Base-by-base conservation (phyloP, 805 yeast genomes). In the Suhomyces sp. region DNA sequence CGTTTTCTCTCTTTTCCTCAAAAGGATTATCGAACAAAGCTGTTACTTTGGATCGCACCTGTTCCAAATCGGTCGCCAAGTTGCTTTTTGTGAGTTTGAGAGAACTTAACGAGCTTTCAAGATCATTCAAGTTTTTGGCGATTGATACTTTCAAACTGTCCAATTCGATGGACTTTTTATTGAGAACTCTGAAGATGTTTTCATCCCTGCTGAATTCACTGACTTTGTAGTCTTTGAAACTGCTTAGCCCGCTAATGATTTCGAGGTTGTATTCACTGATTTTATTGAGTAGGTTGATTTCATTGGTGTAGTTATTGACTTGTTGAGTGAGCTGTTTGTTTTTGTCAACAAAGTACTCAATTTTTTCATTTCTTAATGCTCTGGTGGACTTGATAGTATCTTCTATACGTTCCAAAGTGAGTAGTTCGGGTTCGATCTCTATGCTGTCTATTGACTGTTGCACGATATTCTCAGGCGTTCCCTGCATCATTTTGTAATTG, bases 61-160 rank as follows among this genome's bases (percentile, higher is more conserved):
- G 69, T 15, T 76, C 69, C 46, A 74, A 64, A 20, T 71, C 68
- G 13, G 73, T 57, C 44, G 62, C 68, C 53, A 74, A 65, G 47
- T 72, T 76, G 62, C 71, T 72, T 46, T 66, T 64, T 31, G 58
- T 58, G 60, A 69, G 58, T 40, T 62, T 66, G 49, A 69, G 53
- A 10, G 68, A 62, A 52, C 67, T 71, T 29, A 79, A 76, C 37
- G 73, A 66, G 29, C 72, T 65, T 35, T 74, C 81, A 44, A 83
- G 63, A 47, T 78, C 82, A 33, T 80, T 80, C 52, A 84, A 67
- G 22, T 70, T 76, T 56, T 79, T 81, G 3, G 85, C 85, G 7
- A 82, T 61, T 7, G 76, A 64, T 43, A 83, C 76, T 46, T 83
- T 81, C 35, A 71, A 63, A 40, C 71, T 72, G 55, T 81, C 84